Evolutionary conservation across 2,329 filamentous ascomycete species (phyloP), one percentile per base, ranked within the genome.

Genomic region (Pleomassaria siparia): DNA sequence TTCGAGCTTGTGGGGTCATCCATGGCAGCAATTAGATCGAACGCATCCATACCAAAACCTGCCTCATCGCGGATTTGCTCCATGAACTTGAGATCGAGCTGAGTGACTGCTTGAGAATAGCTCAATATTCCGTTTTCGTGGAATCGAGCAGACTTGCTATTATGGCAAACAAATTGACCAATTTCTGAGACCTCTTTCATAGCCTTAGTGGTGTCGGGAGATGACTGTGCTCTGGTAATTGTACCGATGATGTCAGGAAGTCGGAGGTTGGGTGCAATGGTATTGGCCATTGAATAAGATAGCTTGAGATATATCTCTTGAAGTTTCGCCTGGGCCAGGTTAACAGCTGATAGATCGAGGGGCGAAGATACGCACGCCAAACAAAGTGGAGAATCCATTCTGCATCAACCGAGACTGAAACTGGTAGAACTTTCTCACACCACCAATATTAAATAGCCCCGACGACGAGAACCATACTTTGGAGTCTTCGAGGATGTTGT

Each of bases 271-370:
- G 53, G 51, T 50, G 64, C 52, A 7, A 70, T 62, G 4, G 66
- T 53, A 36, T 75, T 78, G 1, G 77, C 78, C 12, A 78, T 66
- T 3, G 69, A 69, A 61, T 80, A 81, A 0, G 78, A 79, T 0
- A 81, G 68, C 47, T 79, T 78, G 13, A 81, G 70, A 2, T 80
- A 77, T 0, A 81, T 68, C 46, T 80, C 77, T 46, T 81, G 77
- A 4, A 80, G 61, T 57, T 79, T 80, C 7, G 75, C 67, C 42
- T 35, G 32, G n/a, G 41, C 2, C 1, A 16, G 25, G 29, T 44
- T 25, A 33, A 33, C 13, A 21, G 20, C 15, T 16, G 8, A 4
- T 39, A 3, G 21, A 16, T 11, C 21, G 6, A 24, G 12, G 7
- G 5, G 5, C 16, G 22, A 24, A 10, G 10, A 13, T 25, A 45